These are phyloP conservation scores for Pestalotiopsis sp. DNA, from an alignment of 2,329 filamentous ascomycete genomes.

Conservation along the genomic window DNA sequence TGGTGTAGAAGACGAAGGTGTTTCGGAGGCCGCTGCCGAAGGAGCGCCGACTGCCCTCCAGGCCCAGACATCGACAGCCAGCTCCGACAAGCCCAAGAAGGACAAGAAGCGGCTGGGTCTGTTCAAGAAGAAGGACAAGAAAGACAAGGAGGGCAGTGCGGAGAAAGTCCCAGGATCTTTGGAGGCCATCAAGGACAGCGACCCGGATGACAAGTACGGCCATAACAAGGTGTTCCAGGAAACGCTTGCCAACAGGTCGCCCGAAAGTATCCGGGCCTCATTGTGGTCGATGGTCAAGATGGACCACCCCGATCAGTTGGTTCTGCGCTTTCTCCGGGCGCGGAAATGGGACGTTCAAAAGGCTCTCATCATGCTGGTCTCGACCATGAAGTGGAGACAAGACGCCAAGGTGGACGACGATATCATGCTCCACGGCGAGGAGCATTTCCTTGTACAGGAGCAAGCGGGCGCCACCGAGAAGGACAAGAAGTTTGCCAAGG, in stretches of 20 bases:
- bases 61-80: constrained; percentile 23
- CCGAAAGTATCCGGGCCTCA: constrained; percentile 76
- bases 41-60: constrained; percentile 29
- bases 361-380: constrained; percentile 90
- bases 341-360: constrained; percentile 95
- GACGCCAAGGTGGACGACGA: constrained; percentile 90
- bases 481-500: constrained; percentile 68
- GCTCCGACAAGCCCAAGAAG: constrained; percentile 69
- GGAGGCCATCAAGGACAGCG: constrained; percentile 43
- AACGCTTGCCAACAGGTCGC: constrained; percentile 73
- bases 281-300: constrained; percentile 96
- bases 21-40: constrained; percentile 26
- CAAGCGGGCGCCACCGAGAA: constrained; percentile 50
- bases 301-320: constrained; percentile 85
- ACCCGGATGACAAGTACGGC: constrained; percentile 87
- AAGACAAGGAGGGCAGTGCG: constrained; percentile 47
- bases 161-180: constrained; percentile 36
- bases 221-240: constrained; percentile 85
- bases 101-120: constrained; percentile 75
- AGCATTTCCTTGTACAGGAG: constrained; percentile 33
- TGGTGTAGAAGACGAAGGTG: constrained; percentile 53
- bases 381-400: constrained; percentile 89
- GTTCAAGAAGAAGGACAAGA: constrained; percentile 65
- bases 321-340: constrained; percentile 83
- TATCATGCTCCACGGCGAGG: constrained; percentile 78